Percentiles rank a stretch among this genome's conserved stretches.
These are phyloP conservation scores for Canavalia gladiata DNA, from an alignment of 306 rosid species.

Conservation along the genomic window DNA sequence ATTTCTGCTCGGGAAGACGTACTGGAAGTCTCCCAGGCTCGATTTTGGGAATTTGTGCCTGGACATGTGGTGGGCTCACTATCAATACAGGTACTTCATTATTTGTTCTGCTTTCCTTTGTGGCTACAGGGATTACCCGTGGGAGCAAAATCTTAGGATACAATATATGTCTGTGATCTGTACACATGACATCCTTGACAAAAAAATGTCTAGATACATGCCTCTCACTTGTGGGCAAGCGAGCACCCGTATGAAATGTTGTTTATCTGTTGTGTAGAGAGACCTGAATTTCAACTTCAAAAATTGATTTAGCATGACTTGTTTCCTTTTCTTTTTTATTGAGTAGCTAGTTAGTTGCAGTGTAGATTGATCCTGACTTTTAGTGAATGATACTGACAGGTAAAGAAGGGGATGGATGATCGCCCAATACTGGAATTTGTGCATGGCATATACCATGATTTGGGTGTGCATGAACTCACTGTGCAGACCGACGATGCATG, in stretches of 20 bases:
- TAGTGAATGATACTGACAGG: constrained; percentile 58
- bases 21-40: constrained; percentile 77
- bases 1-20: constrained; percentile 80
- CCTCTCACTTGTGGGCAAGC: not conserved
- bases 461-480: constrained; percentile 87
- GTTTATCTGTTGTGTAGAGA: not conserved
- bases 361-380: constrained; percentile 40
- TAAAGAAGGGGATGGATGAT: constrained; percentile 75
- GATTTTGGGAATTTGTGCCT: constrained; percentile 97
- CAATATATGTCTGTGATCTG: not conserved
- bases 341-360: not conserved
- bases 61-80: constrained; percentile 90
- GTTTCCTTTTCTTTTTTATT: not conserved
- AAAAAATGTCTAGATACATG: not conserved
- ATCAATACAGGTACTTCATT: constrained; percentile 64
- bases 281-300: constrained; percentile 29
- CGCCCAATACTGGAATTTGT: constrained; percentile 73
- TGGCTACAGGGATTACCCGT: not conserved
- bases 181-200: not conserved
- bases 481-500: constrained; percentile 76
- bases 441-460: constrained; percentile 89
- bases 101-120: constrained; percentile 20
- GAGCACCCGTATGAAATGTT: not conserved
- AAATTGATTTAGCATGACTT: not conserved
- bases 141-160: constrained; percentile 13